phyloP scores from a whole-genome alignment of 805 yeast genomes.

The Brettanomyces naardenensis region DNA sequence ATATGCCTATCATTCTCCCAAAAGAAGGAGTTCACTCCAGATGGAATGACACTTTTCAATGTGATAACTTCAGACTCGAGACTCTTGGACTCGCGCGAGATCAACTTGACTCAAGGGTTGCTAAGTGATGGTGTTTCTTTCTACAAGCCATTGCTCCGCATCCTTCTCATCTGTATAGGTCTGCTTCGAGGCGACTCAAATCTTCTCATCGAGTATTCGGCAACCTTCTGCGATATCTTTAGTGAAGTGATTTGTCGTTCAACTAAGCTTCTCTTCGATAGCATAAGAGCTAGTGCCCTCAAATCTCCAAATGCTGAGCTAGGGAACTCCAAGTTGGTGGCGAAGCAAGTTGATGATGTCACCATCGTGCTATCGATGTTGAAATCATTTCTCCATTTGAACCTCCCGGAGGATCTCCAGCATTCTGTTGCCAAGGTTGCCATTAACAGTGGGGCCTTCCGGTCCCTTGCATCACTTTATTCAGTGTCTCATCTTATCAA shows the following conservation, averaged over 20 bases:
- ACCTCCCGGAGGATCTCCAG: constrained; percentile 40
- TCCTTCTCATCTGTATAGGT: constrained; percentile 40
- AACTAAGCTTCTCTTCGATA: constrained; percentile 47
- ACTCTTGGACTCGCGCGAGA: constrained; percentile 40
- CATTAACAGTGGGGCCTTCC: constrained; percentile 51
- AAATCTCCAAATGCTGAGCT: constrained; percentile 29
- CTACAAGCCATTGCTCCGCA: constrained; percentile 57
- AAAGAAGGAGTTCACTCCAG: constrained; percentile 19
- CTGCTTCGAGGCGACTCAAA: constrained; percentile 30
- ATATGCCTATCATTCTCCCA: constrained; percentile 34
- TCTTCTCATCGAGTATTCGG: constrained; percentile 38
- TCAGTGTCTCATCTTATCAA: constrained; percentile 58
- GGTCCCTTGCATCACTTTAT: constrained; percentile 55
- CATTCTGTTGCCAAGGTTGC: constrained; percentile 44
- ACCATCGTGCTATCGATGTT: constrained; percentile 56
- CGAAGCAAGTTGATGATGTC: constrained; percentile 56
- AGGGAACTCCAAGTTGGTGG: constrained; percentile 27
- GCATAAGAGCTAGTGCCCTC: constrained; percentile 50
- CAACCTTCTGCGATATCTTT: constrained; percentile 48
- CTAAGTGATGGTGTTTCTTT: constrained; percentile 28
- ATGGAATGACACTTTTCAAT: constrained; percentile 30
- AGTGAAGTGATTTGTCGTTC: constrained; percentile 61
- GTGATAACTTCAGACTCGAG: constrained; percentile 36
- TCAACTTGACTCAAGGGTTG: constrained; percentile 39
- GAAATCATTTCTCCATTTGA: constrained; percentile 44